Conservation (phyloP, 1,139 yeast species). For the Candida tetrigidarum region DNA sequence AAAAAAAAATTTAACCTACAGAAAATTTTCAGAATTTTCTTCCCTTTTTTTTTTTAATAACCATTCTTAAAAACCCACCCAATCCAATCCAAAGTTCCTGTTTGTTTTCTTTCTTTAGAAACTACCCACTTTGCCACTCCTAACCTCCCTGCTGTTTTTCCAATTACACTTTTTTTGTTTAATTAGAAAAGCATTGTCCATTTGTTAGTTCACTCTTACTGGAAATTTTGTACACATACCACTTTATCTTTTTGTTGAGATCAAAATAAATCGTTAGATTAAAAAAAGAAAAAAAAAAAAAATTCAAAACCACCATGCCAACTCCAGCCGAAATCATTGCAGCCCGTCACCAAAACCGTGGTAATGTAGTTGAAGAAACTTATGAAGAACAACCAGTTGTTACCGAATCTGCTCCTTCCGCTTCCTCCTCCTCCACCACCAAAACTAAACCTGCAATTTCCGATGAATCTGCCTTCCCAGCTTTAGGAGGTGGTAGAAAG, state of each 20-base stretch:
- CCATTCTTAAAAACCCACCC: neutral
- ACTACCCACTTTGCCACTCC: neutral
- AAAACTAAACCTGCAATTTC: conserved; percentile 37
- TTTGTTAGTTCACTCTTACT: conserved; percentile 11
- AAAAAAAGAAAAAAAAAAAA: too few relatives aligned
- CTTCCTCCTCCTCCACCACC: conserved; percentile 21
- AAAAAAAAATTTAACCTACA: neutral
- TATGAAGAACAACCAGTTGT: conserved; percentile 11
- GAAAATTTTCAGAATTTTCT: conserved; percentile 5
- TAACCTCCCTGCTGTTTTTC: conserved; percentile 17
- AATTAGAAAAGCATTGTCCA: conserved; percentile 19
- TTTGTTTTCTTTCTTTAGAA: neutral
- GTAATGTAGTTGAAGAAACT: conserved; percentile 16
- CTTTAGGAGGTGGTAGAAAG: conserved; percentile 56
- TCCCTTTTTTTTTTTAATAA: neutral
- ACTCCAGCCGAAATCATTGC: conserved; percentile 67
- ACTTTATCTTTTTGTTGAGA: conserved; percentile 2
- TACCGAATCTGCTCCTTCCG: conserved; percentile 14
- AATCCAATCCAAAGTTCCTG: neutral
- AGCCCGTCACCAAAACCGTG: conserved; percentile 47
- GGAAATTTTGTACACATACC: neutral
- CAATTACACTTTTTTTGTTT: neutral
- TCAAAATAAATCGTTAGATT: neutral
- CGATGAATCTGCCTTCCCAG: conserved; percentile 71
- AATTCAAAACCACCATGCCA: too few relatives aligned